Evolutionary conservation across 164 flowering plant genomes (phyloP).

Genomic region (Tetrastigma voinierianum): DNA sequence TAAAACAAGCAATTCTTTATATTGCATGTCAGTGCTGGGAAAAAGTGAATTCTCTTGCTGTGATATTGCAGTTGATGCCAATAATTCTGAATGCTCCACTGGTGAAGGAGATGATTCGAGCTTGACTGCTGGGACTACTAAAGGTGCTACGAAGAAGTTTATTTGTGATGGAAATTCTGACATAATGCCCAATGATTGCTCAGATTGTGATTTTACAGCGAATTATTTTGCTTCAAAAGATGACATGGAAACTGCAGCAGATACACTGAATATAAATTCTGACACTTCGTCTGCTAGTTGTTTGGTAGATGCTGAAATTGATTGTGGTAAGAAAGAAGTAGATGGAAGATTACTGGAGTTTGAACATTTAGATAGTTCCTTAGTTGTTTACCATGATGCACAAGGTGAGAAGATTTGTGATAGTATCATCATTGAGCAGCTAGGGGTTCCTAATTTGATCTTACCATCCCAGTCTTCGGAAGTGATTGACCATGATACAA

Average conservation of each 20-base stretch:
- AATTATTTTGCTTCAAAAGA: constrained; percentile 7
- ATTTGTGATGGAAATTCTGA: constrained; percentile 19
- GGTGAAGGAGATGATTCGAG: constrained; percentile 24
- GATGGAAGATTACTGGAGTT: constrained; percentile 13
- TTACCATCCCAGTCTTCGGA: constrained; percentile 13
- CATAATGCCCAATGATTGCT: constrained; percentile 1
- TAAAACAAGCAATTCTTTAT: constrained; percentile 27
- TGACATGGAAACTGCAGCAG: constrained; percentile 7
- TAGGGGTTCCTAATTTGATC: constrained; percentile 16
- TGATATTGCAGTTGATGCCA: constrained; percentile 41
- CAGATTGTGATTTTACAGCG: neutral
- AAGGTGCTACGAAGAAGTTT: constrained; percentile 16
- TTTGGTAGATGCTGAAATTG: constrained; percentile 20
- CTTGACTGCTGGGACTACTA: constrained; percentile 5
- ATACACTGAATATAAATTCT: constrained; percentile 12
- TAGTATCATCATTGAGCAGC: constrained; percentile 15
- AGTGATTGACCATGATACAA: constrained; percentile 15
- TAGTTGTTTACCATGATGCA: constrained; percentile 11
- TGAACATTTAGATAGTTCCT: constrained; percentile 22
- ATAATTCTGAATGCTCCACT: constrained; percentile 6
- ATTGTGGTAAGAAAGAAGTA: constrained; percentile 10
- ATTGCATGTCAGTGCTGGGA: constrained; percentile 25
- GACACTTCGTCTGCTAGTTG: constrained; percentile 22
- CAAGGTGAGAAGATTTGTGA: constrained; percentile 16
- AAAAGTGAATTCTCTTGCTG: constrained; percentile 32